Percentiles rank a stretch among this genome's conserved stretches.
phyloP scores from a whole-genome alignment of 306 rosid species.

The Alnus rubra region DNA sequence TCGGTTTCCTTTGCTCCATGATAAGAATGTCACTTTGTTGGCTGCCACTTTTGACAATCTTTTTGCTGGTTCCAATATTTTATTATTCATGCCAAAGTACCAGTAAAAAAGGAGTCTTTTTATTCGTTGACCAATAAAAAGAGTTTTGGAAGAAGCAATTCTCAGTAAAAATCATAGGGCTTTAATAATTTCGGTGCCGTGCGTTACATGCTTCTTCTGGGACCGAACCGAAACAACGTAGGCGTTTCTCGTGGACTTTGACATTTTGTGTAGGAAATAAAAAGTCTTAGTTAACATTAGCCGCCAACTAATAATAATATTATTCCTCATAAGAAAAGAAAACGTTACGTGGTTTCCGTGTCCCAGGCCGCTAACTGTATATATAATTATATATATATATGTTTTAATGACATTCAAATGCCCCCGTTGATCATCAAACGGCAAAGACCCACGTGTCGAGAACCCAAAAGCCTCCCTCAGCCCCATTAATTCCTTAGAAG shows the following conservation, averaged over 20 bases:
- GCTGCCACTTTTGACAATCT: not conserved
- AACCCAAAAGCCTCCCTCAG: not conserved
- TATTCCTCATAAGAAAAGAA: not conserved
- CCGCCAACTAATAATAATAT: slow-evolving; percentile 24
- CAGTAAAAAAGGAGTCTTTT: no score
- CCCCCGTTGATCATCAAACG: not conserved
- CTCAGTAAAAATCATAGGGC: no score
- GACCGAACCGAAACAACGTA: not conserved
- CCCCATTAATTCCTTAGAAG: not conserved
- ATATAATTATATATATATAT: no score
- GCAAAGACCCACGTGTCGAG: not conserved
- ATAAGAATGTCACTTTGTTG: not conserved
- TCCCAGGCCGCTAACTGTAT: not conserved
- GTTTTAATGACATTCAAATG: not conserved
- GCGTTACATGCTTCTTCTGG: not conserved
- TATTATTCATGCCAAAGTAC: not conserved
- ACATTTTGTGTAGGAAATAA: slow-evolving; percentile 8
- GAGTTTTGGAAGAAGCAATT: no score
- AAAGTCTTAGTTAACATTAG: slow-evolving; percentile 16
- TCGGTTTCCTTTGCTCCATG: not conserved
- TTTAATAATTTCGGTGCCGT: no score
- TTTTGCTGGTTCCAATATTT: not conserved
- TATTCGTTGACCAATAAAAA: no score
- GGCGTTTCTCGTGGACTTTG: slow-evolving; percentile 26
- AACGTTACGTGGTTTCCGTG: not conserved